These are phyloP conservation scores for Boechera divaricarpa DNA, from an alignment of 345 rosid species.

Conservation along the genomic window DNA sequence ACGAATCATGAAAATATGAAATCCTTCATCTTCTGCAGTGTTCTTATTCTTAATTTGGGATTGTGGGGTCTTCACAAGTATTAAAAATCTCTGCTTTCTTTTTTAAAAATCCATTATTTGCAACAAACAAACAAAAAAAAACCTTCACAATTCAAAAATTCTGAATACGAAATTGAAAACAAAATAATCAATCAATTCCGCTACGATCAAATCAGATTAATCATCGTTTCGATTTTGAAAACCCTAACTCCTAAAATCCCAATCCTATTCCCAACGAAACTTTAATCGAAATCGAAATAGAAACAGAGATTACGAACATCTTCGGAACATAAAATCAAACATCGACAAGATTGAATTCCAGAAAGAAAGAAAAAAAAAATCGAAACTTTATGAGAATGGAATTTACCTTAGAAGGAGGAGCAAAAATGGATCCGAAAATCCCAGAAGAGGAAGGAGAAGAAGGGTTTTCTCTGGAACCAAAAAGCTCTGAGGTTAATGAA, in stretches of 20 bases:
- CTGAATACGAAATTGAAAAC: not conserved
- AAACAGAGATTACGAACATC: not conserved
- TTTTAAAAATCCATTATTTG: not conserved
- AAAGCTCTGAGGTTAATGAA: slow-evolving; percentile 66
- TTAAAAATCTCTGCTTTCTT: not conserved
- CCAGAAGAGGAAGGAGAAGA: slow-evolving; percentile 55
- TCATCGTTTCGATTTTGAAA: slow-evolving; percentile 2
- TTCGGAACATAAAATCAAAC: not conserved
- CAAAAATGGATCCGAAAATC: slow-evolving; percentile 66
- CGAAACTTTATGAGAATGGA: not conserved
- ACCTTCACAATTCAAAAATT: not conserved
- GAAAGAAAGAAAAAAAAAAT: not conserved
- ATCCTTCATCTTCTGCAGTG: not conserved
- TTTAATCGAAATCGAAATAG: not conserved
- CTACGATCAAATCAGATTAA: slow-evolving; percentile 13
- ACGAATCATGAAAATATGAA: slow-evolving; percentile 7
- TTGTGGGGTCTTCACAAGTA: slow-evolving; percentile 32
- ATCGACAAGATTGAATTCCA: not conserved
- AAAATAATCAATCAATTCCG: not conserved
- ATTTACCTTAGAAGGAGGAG: slow-evolving; percentile 63
- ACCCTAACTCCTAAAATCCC: slow-evolving; percentile 27
- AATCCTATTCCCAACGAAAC: not conserved
- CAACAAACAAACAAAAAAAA: not conserved
- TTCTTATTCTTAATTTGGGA: slow-evolving; percentile 17
- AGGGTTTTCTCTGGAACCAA: slow-evolving; percentile 61